Evolutionary conservation across 371 early-diverging fungal genomes (phyloP).

Genomic region (Lichtheimia hyalospora): DNA sequence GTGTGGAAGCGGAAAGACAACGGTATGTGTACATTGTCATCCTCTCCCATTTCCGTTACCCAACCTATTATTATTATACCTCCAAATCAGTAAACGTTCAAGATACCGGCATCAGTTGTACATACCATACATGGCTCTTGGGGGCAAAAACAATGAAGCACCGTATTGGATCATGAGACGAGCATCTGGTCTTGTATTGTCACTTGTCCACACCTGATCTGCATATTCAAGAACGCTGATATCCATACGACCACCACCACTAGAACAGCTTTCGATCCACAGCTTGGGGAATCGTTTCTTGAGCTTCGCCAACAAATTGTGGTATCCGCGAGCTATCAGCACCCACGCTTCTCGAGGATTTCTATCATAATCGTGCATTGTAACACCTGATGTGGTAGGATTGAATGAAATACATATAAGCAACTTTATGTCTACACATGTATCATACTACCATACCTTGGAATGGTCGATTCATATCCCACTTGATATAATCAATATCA

Average conservation of each 20-base stretch:
- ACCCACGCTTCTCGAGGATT: slow-evolving; percentile 29
- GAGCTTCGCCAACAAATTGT: slow-evolving; percentile 22
- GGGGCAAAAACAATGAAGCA: slow-evolving; percentile 34
- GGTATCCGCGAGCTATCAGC: slow-evolving; percentile 17
- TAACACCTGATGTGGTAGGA: neutral
- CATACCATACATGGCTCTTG: slow-evolving; percentile 27
- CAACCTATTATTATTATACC: slow-evolving; percentile 4
- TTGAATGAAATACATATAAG: too few relatives aligned
- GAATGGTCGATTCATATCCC: slow-evolving; percentile 51
- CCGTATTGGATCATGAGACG: slow-evolving; percentile 40
- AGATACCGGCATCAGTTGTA: neutral
- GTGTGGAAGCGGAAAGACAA: slow-evolving; percentile 41
- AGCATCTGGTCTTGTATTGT: slow-evolving; percentile 42
- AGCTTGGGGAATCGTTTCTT: slow-evolving; percentile 22
- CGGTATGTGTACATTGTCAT: slow-evolving; percentile 19
- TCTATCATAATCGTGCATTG: slow-evolving; percentile 12
- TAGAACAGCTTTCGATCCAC: slow-evolving; percentile 40
- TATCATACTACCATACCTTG: slow-evolving; percentile 1
- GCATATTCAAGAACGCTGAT: slow-evolving; percentile 16
- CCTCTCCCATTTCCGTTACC: slow-evolving; percentile 33
- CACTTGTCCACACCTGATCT: slow-evolving; percentile 38
- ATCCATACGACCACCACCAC: slow-evolving; percentile 50
- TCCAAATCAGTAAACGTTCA: neutral
- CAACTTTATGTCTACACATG: neutral
- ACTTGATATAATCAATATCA: slow-evolving; percentile 44